phyloP scores from a whole-genome alignment of 257 asterid genomes.

The Nicotiana obtusifolia region DNA sequence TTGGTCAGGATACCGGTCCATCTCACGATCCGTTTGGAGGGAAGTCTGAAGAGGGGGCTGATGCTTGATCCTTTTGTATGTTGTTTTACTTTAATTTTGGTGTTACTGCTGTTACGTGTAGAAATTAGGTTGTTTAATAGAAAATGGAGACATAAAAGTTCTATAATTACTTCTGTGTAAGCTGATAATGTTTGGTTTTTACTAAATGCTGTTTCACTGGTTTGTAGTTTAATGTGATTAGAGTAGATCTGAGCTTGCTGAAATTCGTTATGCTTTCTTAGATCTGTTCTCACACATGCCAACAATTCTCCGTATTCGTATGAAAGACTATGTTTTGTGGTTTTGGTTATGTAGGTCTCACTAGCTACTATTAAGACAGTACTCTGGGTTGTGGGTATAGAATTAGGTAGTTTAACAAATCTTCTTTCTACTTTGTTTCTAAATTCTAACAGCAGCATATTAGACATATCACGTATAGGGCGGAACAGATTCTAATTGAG shows the following conservation, averaged over 20 bases:
- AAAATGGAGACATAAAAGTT: neutral
- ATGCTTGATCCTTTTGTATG: slow-evolving; percentile 36
- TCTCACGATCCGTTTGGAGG: slow-evolving; percentile 87
- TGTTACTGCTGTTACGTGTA: neutral
- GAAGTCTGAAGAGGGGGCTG: slow-evolving; percentile 49
- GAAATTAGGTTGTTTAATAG: neutral
- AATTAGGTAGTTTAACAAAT: too few species aligned
- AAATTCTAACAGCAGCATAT: too few species aligned
- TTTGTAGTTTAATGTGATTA: neutral
- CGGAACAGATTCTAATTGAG: neutral
- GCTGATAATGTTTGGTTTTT: neutral
- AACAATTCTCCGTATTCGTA: too few species aligned
- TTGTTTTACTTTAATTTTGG: neutral
- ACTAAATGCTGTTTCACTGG: neutral
- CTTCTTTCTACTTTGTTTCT: too few species aligned
- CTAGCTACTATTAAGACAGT: too few species aligned
- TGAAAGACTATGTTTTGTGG: too few species aligned
- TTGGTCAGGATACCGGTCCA: slow-evolving; percentile 80
- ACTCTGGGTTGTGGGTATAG: too few species aligned
- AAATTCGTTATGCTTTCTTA: neutral
- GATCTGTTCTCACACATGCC: neutral
- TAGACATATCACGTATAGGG: neutral
- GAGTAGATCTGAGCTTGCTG: neutral
- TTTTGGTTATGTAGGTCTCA: too few species aligned
- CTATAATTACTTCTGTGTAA: neutral